Percentiles rank a stretch among this genome's conserved stretches.
These are phyloP conservation scores for Erythrophleum fordii DNA, from an alignment of 306 rosid genomes.

Conservation along the genomic window DNA sequence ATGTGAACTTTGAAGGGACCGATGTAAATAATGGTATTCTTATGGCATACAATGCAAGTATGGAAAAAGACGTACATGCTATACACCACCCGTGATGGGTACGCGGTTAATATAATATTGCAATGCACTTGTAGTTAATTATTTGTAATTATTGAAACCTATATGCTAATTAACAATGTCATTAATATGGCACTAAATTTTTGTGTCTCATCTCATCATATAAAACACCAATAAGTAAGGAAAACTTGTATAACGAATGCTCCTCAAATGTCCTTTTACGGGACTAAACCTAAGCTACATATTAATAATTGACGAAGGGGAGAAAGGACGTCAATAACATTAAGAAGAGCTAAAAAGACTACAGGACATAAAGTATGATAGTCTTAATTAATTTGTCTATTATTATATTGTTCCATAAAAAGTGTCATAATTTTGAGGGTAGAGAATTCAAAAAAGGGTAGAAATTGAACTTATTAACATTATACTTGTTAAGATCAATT, in stretches of 20 bases:
- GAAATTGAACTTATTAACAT: background rate
- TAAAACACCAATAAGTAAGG: background rate
- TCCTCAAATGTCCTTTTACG: background rate
- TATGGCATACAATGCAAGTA: background rate
- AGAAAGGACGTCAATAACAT: background rate
- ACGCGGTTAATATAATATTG: background rate
- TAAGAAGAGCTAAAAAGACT: background rate
- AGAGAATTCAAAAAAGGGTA: background rate
- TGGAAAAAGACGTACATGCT: background rate
- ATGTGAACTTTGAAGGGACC: background rate
- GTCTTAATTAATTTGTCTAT: no score
- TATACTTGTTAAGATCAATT: background rate
- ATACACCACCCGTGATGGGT: constrained; percentile 11
- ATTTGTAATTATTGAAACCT: background rate
- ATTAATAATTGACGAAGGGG: background rate
- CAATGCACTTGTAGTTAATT: background rate
- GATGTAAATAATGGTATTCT: background rate
- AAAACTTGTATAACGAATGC: background rate
- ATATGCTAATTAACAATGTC: background rate
- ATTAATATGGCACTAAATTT: background rate
- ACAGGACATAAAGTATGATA: background rate
- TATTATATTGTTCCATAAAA: background rate
- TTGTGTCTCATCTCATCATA: background rate
- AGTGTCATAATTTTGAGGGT: background rate
- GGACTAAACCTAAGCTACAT: background rate